A percentile compares a stretch with the other conserved stretches of the same genome.
Conservation (phyloP, 495 filamentous ascomycete genomes). For the Astrothelium macrocarpum region DNA sequence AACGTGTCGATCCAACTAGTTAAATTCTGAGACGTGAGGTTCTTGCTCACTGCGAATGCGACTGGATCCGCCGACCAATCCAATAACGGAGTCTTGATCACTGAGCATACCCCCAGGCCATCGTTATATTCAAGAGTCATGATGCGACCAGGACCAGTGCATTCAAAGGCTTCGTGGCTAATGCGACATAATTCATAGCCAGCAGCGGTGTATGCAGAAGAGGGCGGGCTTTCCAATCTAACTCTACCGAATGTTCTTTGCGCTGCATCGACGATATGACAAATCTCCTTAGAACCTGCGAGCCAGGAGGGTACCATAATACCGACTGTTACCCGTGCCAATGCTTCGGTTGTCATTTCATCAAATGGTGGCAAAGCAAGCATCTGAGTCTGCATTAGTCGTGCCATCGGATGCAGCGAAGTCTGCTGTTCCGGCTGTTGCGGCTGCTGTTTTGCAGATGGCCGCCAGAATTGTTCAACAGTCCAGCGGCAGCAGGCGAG, state of each 20-base stretch:
- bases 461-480: not conserved
- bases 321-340: not conserved
- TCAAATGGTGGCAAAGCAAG: not conserved
- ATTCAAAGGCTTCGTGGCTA: not conserved
- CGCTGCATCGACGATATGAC: not conserved
- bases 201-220: not conserved
- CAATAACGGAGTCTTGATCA: not conserved
- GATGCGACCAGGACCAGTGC: not conserved
- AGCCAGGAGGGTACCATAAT: not conserved
- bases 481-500: not conserved
- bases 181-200: not conserved
- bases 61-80: not conserved
- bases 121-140: not conserved
- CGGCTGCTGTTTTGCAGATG: no score
- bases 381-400: not conserved
- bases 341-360: not conserved
- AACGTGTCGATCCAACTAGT: not conserved
- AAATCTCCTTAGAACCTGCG: not conserved
- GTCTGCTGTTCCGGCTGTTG: not conserved
- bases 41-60: not conserved
- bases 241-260: not conserved
- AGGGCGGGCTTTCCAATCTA: not conserved
- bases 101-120: not conserved
- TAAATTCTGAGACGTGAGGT: not conserved
- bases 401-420: not conserved